These are phyloP conservation scores for Aspergillus sp. DNA, from an alignment of 2,329 filamentous ascomycete species.

Conservation along the genomic window DNA sequence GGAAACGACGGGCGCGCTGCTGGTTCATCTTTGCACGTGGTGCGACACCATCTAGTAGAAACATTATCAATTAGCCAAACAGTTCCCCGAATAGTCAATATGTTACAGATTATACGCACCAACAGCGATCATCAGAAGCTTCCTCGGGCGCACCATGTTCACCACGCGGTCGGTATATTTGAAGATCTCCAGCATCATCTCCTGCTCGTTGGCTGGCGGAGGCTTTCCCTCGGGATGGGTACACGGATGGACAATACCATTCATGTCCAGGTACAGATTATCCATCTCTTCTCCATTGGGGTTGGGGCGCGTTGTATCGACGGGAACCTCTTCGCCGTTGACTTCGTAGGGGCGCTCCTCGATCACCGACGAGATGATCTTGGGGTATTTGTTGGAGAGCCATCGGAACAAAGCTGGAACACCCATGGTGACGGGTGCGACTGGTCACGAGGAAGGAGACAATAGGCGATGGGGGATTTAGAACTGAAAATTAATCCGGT, in stretches of 20 bases:
- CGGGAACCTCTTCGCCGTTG: constrained; percentile 78
- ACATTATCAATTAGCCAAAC: background rate
- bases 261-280: constrained; percentile 98
- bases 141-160: constrained; percentile 96
- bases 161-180: constrained; percentile 98
- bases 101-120: constrained; percentile 48
- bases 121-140: constrained; percentile 95
- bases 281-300: constrained; percentile 98
- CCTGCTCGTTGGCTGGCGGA: constrained; percentile 87
- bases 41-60: constrained; percentile 76
- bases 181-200: constrained; percentile 99
- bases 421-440: constrained; percentile 62
- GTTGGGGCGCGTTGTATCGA: constrained; percentile 80
- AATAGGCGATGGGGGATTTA: background rate
- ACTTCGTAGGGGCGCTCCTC: constrained; percentile 80
- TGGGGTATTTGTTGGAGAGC: constrained; percentile 95
- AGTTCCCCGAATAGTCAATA: background rate
- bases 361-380: constrained; percentile 88
- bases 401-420: constrained; percentile 94
- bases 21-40: constrained; percentile 99
- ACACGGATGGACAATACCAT: constrained; percentile 98
- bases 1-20: constrained; percentile 91
- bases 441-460: background rate
- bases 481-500: constrained; percentile 8
- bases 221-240: constrained; percentile 94